phyloP scores from a whole-genome alignment of 495 filamentous ascomycete species.

The Trichoderma virens region DNA sequence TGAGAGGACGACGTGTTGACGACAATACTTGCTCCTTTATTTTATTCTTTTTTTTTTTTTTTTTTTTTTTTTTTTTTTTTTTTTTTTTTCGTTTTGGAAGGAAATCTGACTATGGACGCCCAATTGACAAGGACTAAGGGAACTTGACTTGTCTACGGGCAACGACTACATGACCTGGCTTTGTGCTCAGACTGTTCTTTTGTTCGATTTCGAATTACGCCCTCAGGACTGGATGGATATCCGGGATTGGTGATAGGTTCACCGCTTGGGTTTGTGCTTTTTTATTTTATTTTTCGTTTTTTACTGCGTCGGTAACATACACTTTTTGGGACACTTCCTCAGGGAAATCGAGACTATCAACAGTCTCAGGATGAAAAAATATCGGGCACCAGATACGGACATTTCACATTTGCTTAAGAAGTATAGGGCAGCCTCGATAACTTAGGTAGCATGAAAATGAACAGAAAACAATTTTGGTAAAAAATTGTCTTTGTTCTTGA shows the following conservation, averaged over 20 bases:
- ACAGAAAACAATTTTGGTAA: slow-evolving; percentile 9
- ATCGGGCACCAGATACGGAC: background rate
- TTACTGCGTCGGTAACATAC: background rate
- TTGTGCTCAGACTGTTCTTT: background rate
- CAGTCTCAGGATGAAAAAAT: background rate
- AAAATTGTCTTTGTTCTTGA: background rate
- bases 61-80: too few species aligned
- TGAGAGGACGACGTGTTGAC: background rate
- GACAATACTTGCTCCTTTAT: background rate
- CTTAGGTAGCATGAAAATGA: background rate
- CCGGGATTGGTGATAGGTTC: background rate
- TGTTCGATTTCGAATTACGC: background rate
- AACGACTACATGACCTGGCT: slow-evolving; percentile 3
- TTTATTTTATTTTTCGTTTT: background rate
- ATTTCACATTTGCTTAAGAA: background rate
- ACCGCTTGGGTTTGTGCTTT: background rate
- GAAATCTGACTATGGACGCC: background rate
- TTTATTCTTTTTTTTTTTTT: too few species aligned
- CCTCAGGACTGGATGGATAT: background rate
- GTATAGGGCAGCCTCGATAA: background rate
- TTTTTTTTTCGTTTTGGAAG: slow-evolving; percentile 1
- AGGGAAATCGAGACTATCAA: background rate
- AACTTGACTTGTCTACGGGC: background rate
- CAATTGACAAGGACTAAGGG: background rate
- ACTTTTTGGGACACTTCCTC: slow-evolving; percentile 6